Evolutionary conservation across 2,329 filamentous ascomycete genomes (phyloP).

Genomic region (Diaporthe australafricana): DNA sequence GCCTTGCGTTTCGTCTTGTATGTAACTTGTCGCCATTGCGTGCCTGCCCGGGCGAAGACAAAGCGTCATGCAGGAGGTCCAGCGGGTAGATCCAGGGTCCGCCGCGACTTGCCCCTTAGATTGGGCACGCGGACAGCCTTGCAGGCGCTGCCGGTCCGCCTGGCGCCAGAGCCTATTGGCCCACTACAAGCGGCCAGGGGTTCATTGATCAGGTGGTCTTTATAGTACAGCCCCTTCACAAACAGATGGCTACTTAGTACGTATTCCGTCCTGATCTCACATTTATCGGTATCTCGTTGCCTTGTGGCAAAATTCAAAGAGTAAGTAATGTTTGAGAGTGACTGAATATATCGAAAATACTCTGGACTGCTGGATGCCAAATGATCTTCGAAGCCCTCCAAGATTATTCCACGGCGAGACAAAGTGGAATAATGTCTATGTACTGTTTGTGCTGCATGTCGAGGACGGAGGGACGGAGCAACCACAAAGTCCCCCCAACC

Average conservation of each 20-base stretch:
- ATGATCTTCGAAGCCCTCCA: not conserved
- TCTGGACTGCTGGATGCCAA: not conserved
- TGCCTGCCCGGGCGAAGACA: slow-evolving; percentile 4
- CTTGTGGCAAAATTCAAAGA: not conserved
- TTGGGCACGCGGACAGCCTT: slow-evolving; percentile 23
- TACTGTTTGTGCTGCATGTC: not conserved
- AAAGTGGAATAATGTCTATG: not conserved
- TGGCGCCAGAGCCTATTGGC: not conserved
- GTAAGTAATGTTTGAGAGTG: not conserved
- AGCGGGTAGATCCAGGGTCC: slow-evolving; percentile 1
- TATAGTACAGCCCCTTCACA: no score
- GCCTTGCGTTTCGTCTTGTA: slow-evolving; percentile 30
- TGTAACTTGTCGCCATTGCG: slow-evolving; percentile 1
- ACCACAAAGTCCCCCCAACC: not conserved
- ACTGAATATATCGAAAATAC: not conserved
- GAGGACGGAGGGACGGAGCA: not conserved
- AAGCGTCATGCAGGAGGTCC: slow-evolving; percentile 5
- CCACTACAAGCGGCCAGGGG: not conserved
- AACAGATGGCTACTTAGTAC: not conserved
- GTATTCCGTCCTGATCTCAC: not conserved
- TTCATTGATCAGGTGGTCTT: not conserved
- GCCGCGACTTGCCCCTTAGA: not conserved
- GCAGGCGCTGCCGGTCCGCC: not conserved
- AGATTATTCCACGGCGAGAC: not conserved
- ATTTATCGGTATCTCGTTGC: not conserved